Percentiles rank a stretch among this genome's conserved stretches.
These are phyloP conservation scores for Lachnellula subtilissima DNA, from an alignment of 2,329 filamentous ascomycete species.

Conservation along the genomic window DNA sequence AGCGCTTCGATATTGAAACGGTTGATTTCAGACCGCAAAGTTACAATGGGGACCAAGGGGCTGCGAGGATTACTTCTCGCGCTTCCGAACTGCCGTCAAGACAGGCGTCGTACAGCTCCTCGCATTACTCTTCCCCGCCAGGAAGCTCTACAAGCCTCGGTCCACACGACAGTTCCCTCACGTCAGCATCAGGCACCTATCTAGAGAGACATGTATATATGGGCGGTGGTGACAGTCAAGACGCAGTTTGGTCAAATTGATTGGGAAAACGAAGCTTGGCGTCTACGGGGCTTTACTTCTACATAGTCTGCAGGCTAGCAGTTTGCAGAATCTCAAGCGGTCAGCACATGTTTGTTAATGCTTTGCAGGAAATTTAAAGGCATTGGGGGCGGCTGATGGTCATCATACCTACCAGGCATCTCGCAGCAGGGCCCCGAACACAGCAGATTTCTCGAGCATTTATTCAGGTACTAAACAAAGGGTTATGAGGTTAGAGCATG, in stretches of 20 bases:
- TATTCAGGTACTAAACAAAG: not conserved
- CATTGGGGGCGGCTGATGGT: not conserved
- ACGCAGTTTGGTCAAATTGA: conserved; percentile 16
- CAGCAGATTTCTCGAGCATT: not conserved
- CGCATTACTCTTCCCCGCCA: conserved; percentile 20
- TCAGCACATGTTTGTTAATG: not conserved
- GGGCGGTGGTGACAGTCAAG: conserved; percentile 8
- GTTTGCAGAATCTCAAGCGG: not conserved
- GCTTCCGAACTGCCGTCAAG: conserved; percentile 15
- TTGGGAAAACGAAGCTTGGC: not conserved
- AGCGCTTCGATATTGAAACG: conserved; percentile 46
- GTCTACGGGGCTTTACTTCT: not conserved
- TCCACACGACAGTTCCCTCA: conserved; percentile 20
- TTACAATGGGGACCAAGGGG: conserved; percentile 16
- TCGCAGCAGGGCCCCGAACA: not conserved
- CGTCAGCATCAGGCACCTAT: conserved; percentile 22
- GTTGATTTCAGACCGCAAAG: conserved; percentile 29
- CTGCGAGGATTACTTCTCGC: conserved; percentile 15
- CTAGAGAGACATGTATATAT: conserved; percentile 23
- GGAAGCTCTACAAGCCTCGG: conserved; percentile 13
- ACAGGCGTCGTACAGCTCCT: conserved; percentile 25
- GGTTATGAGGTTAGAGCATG: not conserved
- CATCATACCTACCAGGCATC: not conserved
- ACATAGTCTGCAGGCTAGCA: not conserved
- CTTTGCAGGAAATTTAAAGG: not conserved